A percentile compares a stretch with the other conserved stretches of the same genome.
These are phyloP conservation scores for Claviceps lovelessii DNA, from an alignment of 2,329 filamentous ascomycete species.

Conservation along the genomic window DNA sequence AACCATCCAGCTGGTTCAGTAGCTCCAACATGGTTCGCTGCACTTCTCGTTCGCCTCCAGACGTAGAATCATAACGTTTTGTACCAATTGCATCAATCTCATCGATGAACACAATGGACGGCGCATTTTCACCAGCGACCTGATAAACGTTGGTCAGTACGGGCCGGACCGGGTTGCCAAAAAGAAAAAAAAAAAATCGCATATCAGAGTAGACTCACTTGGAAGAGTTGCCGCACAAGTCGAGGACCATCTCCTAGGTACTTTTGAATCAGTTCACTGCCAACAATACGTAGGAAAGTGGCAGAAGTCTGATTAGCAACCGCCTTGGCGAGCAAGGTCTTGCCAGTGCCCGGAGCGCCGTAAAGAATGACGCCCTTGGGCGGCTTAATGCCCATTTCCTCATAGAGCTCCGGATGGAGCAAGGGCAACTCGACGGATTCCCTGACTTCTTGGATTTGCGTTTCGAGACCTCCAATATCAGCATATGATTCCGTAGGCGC, in stretches of 20 bases:
- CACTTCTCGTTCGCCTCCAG: constrained; percentile 90
- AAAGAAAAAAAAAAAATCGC: too few relatives aligned
- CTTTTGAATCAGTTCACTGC: constrained; percentile 95
- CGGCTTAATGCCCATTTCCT: constrained; percentile 99
- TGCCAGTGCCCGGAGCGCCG: constrained; percentile 90
- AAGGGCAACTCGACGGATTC: constrained; percentile 94
- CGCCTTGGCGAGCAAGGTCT: constrained; percentile 89
- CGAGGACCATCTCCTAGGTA: constrained; percentile 93
- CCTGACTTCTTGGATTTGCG: constrained; percentile 92
- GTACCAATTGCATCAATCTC: constrained; percentile 98
- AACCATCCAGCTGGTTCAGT: constrained; percentile 94
- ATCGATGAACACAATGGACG: constrained; percentile 96
- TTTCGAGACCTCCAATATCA: constrained; percentile 90
- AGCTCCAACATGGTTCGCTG: constrained; percentile 98
- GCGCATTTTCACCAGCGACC: constrained; percentile 89
- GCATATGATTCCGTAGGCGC: constrained; percentile 96
- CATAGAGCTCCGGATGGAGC: constrained; percentile 90
- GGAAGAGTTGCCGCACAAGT: constrained; percentile 89
- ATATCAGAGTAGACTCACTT: constrained; percentile 31
- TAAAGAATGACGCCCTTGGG: constrained; percentile 99
- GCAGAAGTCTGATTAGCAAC: constrained; percentile 98
- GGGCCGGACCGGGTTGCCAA: background rate
- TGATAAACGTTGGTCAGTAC: constrained; percentile 18
- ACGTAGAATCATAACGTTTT: constrained; percentile 95
- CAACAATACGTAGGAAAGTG: constrained; percentile 93